phyloP scores from a whole-genome alignment of 805 yeast genomes.

The Candida bentonensis region DNA sequence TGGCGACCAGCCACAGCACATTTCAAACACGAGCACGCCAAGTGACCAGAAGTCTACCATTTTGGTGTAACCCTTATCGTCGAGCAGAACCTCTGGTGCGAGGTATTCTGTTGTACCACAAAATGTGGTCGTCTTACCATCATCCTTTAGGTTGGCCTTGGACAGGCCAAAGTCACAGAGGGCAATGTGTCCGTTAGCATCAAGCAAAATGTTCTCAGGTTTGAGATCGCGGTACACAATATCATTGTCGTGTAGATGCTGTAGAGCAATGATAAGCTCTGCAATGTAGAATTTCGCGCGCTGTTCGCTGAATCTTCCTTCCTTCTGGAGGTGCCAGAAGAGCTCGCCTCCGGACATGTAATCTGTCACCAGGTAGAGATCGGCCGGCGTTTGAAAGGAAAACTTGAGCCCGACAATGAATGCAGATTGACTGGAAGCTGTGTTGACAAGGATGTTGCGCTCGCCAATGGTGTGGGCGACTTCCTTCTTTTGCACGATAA shows the following conservation, averaged over 20 bases:
- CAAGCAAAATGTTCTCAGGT: slow-evolving; percentile 90
- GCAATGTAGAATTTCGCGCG: slow-evolving; percentile 96
- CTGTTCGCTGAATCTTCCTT: slow-evolving; percentile 84
- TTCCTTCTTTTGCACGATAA: slow-evolving; percentile 92
- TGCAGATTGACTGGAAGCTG: slow-evolving; percentile 78
- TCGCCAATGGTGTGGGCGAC: slow-evolving; percentile 98
- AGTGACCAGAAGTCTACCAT: slow-evolving; percentile 99
- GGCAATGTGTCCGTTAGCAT: slow-evolving; percentile 95
- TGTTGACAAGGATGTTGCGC: slow-evolving; percentile 83
- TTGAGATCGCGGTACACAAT: slow-evolving; percentile 94
- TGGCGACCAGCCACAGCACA: slow-evolving; percentile 99
- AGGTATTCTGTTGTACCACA: slow-evolving; percentile 98
- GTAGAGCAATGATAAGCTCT: slow-evolving; percentile 82
- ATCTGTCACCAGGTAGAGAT: slow-evolving; percentile 86
- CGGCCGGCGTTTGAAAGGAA: slow-evolving; percentile 90
- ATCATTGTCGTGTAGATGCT: slow-evolving; percentile 88
- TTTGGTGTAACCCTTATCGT: slow-evolving; percentile 92
- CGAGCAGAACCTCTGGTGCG: slow-evolving; percentile 92
- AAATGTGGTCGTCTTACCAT: slow-evolving; percentile 82
- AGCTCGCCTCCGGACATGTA: slow-evolving; percentile 98
- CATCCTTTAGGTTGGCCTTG: slow-evolving; percentile 75
- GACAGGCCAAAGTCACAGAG: slow-evolving; percentile 95
- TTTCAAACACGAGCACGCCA: slow-evolving; percentile 92
- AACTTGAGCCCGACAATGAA: slow-evolving; percentile 93
- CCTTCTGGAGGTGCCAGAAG: slow-evolving; percentile 93